Percentiles rank a stretch among this genome's conserved stretches.
Conservation (phyloP, 2,329 filamentous ascomycete genomes). For the Plectosphaerella plurivora region DNA sequence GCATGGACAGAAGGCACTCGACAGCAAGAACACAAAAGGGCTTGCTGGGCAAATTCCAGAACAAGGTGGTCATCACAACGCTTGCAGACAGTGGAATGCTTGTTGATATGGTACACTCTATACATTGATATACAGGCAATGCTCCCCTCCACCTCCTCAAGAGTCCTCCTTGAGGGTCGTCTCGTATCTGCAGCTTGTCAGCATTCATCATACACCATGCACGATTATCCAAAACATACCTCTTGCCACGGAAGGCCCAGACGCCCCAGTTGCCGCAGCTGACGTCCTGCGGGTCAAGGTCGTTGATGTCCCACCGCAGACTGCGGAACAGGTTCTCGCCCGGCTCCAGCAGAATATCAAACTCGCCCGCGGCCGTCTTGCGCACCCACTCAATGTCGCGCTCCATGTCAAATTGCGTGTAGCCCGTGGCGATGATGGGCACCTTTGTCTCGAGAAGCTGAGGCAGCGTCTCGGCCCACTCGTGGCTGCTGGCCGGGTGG, state of each 20-base stretch:
- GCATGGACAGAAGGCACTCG: too few species aligned
- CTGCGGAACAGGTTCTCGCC: slow-evolving; percentile 94
- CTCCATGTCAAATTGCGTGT: slow-evolving; percentile 93
- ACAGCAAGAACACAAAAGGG: too few species aligned
- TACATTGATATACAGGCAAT: slow-evolving; percentile 8
- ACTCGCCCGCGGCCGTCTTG: slow-evolving; percentile 81
- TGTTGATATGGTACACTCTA: slow-evolving; percentile 11
- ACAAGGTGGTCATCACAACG: not conserved
- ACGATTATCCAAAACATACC: slow-evolving; percentile 48
- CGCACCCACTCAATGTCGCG: slow-evolving; percentile 87
- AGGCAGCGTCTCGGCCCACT: slow-evolving; percentile 90
- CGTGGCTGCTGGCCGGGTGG: slow-evolving; percentile 86
- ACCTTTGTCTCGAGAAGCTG: slow-evolving; percentile 91
- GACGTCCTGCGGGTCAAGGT: slow-evolving; percentile 88
- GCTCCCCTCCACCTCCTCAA: not conserved
- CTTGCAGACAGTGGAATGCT: not conserved
- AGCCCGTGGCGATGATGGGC: slow-evolving; percentile 90
- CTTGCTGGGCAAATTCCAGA: not conserved
- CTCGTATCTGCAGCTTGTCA: slow-evolving; percentile 52
- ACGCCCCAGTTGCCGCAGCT: slow-evolving; percentile 96
- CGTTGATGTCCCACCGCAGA: slow-evolving; percentile 93
- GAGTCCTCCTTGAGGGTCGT: slow-evolving; percentile 47
- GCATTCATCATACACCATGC: slow-evolving; percentile 9
- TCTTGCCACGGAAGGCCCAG: slow-evolving; percentile 96
- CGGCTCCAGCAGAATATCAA: slow-evolving; percentile 86